Conservation (phyloP, 2,329 filamentous ascomycete species). For the Neopestalotiopsis sp. region DNA sequence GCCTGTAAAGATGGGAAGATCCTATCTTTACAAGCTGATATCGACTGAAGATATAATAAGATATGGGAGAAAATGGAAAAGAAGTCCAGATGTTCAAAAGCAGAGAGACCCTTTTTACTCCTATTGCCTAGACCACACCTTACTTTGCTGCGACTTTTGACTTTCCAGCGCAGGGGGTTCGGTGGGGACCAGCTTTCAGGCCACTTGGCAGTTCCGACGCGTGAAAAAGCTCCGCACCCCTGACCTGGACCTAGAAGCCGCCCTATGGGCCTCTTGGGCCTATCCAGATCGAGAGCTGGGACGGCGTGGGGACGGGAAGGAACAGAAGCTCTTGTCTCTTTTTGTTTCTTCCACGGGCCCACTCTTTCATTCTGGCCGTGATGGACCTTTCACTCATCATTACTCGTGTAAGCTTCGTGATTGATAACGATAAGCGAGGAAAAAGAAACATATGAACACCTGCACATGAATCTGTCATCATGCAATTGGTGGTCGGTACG, state of each 20-base stretch:
- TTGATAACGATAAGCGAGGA: constrained; percentile 14
- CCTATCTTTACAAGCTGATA: constrained; percentile 9
- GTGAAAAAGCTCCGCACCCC: constrained; percentile 2
- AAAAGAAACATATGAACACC: neutral
- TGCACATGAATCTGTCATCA: neutral
- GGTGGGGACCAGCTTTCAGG: constrained; percentile 19
- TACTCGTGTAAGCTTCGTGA: neutral
- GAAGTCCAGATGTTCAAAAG: neutral
- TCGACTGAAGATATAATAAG: neutral
- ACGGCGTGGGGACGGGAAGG: neutral
- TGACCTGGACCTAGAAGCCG: neutral
- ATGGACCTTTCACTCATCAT: neutral
- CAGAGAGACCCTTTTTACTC: constrained; percentile 1
- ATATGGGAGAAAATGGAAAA: neutral
- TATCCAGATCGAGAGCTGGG: neutral
- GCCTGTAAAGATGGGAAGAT: constrained; percentile 8
- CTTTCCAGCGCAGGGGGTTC: constrained; percentile 16
- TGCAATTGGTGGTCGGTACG: neutral
- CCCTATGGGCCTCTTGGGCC: neutral
- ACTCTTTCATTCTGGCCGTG: neutral
- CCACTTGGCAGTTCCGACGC: constrained; percentile 18
- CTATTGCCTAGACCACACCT: neutral
- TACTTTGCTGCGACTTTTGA: neutral
- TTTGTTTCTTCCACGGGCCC: too few relatives aligned
- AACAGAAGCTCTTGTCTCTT: too few relatives aligned